Evolutionary conservation across 306 rosid species (phyloP).

Genomic region (Purshia tridentata): DNA sequence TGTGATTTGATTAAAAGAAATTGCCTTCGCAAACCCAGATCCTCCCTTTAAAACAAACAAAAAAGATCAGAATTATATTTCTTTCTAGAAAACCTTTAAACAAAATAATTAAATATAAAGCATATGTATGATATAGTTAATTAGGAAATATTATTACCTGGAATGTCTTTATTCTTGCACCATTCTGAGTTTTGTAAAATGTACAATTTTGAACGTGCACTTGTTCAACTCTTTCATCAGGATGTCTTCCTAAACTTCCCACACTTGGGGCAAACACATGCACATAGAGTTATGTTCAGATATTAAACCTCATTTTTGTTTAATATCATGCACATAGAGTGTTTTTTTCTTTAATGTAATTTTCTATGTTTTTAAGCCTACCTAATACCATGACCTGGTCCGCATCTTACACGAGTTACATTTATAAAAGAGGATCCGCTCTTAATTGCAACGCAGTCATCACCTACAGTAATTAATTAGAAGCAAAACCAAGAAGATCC

Average conservation of each 20-base stretch:
- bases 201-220: conserved; percentile 14
- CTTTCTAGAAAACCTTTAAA: no score
- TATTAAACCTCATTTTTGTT: no score
- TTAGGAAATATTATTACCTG: not conserved
- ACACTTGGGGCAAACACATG: not conserved
- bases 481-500: not conserved
- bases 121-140: not conserved
- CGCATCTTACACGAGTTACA: conserved; percentile 11
- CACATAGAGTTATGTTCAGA: not conserved
- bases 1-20: conserved; percentile 4
- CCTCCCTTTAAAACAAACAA: not conserved
- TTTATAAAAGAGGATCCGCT: conserved; percentile 5
- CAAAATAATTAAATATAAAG: not conserved
- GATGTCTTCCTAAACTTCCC: conserved; percentile 22
- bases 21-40: not conserved
- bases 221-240: conserved; percentile 15
- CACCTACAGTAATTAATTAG: not conserved
- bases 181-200: conserved; percentile 14
- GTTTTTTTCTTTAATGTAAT: no score
- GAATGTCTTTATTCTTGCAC: conserved; percentile 23
- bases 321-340: no score
- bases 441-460: conserved; percentile 31
- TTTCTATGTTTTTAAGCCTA: not conserved
- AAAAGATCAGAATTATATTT: no score
- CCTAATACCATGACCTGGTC: conserved; percentile 35